Conservation (phyloP, 352 stramenopile species). For the Globisporangium abappressorium region DNA sequence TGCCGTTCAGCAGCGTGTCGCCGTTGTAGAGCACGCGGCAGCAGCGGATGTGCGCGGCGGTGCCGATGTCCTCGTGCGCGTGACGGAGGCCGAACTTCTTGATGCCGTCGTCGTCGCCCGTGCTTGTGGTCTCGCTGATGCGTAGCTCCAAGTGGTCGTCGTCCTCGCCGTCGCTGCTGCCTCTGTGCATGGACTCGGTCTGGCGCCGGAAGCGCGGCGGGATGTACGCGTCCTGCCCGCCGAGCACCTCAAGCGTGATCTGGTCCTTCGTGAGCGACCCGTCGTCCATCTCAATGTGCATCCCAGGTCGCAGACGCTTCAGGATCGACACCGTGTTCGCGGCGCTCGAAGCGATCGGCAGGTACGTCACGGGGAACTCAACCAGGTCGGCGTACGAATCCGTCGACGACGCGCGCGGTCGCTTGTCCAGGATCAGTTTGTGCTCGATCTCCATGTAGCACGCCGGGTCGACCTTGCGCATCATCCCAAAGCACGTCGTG, state of each 20-base stretch:
- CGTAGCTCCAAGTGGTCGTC: too few relatives aligned
- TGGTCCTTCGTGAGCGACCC: constrained; percentile 76
- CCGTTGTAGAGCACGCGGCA: constrained; percentile 76
- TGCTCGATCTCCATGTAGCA: constrained; percentile 39
- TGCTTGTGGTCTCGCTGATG: too few relatives aligned
- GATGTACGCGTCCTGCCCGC: constrained; percentile 54
- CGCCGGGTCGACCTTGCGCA: constrained; percentile 50
- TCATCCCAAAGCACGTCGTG: constrained; percentile 42
- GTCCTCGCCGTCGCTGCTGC: too few relatives aligned
- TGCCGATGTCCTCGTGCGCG: constrained; percentile 36
- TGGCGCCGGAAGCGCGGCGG: constrained; percentile 40
- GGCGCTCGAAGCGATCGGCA: constrained; percentile 50
- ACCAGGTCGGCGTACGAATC: constrained; percentile 46
- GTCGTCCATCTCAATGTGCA: constrained; percentile 72
- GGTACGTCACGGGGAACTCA: constrained; percentile 65
- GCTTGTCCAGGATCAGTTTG: constrained; percentile 19
- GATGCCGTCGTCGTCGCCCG: too few relatives aligned
- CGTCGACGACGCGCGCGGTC: constrained; percentile 39
- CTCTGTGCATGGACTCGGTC: too few relatives aligned
- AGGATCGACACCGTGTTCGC: constrained; percentile 60
- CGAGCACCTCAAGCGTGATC: constrained; percentile 73
- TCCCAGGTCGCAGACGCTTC: constrained; percentile 42
- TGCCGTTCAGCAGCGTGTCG: constrained; percentile 64
- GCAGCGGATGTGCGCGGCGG: constrained; percentile 53
- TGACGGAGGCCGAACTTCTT: too few relatives aligned